phyloP scores from a whole-genome alignment of 225 moss, liverwort and hornwort species.

The Physcomitrium patens region DNA sequence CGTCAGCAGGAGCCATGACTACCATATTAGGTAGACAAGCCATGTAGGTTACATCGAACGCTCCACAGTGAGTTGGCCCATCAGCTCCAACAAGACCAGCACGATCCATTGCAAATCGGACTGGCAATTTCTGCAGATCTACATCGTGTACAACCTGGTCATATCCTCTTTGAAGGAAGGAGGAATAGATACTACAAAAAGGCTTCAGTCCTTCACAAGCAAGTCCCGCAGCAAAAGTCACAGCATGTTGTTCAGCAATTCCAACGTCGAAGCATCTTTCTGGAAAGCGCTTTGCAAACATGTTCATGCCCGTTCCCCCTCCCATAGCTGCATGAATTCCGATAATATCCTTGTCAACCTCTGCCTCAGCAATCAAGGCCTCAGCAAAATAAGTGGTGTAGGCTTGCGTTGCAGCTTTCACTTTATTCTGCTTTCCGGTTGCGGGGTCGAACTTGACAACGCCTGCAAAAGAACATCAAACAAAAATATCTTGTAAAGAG shows the following conservation, averaged over 20 bases:
- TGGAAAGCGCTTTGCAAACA: slow-evolving; percentile 65
- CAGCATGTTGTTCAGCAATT: slow-evolving; percentile 60
- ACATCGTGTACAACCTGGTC: slow-evolving; percentile 70
- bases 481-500: neutral
- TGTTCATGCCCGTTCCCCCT: slow-evolving; percentile 66
- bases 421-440: slow-evolving; percentile 66
- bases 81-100: slow-evolving; percentile 67
- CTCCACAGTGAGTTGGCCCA: slow-evolving; percentile 65
- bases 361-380: slow-evolving; percentile 62
- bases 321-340: slow-evolving; percentile 70
- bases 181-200: slow-evolving; percentile 61
- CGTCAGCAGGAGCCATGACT: slow-evolving; percentile 62
- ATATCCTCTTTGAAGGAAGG: slow-evolving; percentile 61
- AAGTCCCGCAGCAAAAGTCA: slow-evolving; percentile 58
- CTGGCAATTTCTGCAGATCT: slow-evolving; percentile 62
- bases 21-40: slow-evolving; percentile 64
- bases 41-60: slow-evolving; percentile 69
- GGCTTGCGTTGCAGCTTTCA: slow-evolving; percentile 48
- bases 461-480: slow-evolving; percentile 34
- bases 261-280: slow-evolving; percentile 64
- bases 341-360: slow-evolving; percentile 47
- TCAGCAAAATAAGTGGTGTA: slow-evolving; percentile 64
- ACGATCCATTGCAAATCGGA: slow-evolving; percentile 65
- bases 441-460: slow-evolving; percentile 65
- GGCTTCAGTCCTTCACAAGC: slow-evolving; percentile 61